phyloP scores from a whole-genome alignment of 108 stramenopile genomes.

The Skeletonema potamos region DNA sequence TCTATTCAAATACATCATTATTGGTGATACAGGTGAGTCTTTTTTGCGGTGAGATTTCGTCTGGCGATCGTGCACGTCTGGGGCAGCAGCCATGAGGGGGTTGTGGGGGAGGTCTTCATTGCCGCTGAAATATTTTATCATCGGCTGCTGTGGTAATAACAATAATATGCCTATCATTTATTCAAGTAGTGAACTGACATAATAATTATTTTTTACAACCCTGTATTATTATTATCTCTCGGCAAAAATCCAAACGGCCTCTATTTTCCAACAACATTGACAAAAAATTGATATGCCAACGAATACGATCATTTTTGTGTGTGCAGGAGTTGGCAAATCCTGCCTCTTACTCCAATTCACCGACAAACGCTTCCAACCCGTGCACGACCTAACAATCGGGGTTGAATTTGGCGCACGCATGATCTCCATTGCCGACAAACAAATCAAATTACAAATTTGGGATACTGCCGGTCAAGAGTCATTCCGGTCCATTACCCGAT shows the following conservation, averaged over 20 bases:
- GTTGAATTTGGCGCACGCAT: conserved; percentile 99
- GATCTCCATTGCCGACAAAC: conserved; percentile 88
- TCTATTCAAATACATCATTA: conserved; percentile 97
- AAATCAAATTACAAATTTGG: conserved; percentile 93
- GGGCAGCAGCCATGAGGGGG: neutral
- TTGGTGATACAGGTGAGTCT: conserved; percentile 95
- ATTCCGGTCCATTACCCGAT: conserved; percentile 99
- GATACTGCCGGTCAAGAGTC: conserved; percentile 95
- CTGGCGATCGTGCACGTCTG: neutral
- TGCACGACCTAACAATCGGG: conserved; percentile 99
- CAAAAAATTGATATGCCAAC: neutral
- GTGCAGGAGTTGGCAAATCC: conserved; percentile 97
- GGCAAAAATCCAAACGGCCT: neutral
- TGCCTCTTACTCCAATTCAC: conserved; percentile 99
- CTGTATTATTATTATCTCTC: neutral
- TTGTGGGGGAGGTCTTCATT: neutral
- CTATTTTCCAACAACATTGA: neutral
- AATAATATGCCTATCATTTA: too few species aligned
- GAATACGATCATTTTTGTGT: too few species aligned
- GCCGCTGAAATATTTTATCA: too few species aligned
- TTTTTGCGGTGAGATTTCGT: neutral
- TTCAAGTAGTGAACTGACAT: neutral
- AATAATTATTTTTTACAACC: too few species aligned
- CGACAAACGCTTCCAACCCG: conserved; percentile 99
- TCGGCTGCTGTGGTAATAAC: too few species aligned